Evolutionary conservation across 2,329 filamentous ascomycete species (phyloP).

Genomic region (Pyrenochaeta sp.): DNA sequence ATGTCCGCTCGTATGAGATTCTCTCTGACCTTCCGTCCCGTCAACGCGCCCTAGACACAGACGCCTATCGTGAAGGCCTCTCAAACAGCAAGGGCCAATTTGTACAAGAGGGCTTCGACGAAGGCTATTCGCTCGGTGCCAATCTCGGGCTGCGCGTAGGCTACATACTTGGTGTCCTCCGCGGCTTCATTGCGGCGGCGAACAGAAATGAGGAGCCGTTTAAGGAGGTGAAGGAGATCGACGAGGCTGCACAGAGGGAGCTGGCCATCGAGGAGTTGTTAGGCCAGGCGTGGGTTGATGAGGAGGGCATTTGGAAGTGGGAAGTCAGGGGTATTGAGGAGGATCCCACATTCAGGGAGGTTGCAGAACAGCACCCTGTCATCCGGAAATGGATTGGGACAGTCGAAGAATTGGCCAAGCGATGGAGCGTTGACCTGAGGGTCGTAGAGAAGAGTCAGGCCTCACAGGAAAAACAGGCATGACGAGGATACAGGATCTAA

Average conservation of each 20-base stretch:
- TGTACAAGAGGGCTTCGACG: constrained; percentile 90
- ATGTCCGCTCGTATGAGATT: constrained; percentile 50
- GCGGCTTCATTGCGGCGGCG: constrained; percentile 70
- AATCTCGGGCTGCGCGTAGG: constrained; percentile 79
- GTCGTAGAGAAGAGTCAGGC: constrained; percentile 48
- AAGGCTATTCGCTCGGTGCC: constrained; percentile 85
- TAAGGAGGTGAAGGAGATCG: constrained; percentile 40
- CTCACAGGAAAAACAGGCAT: constrained; percentile 43
- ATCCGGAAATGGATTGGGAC: constrained; percentile 67
- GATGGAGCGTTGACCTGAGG: constrained; percentile 51
- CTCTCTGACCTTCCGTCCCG: constrained; percentile 78
- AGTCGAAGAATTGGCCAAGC: constrained; percentile 53
- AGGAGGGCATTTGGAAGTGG: constrained; percentile 77
- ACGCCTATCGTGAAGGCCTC: constrained; percentile 91
- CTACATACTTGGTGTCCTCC: constrained; percentile 77
- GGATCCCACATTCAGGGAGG: constrained; percentile 47
- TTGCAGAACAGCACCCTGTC: constrained; percentile 74
- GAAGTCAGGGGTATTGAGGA: constrained; percentile 54
- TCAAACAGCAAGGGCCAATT: constrained; percentile 75
- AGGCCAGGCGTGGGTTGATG: constrained; percentile 69
- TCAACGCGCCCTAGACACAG: constrained; percentile 78
- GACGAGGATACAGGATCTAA: constrained; percentile 5
- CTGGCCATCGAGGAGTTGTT: constrained; percentile 71
- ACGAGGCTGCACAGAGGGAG: constrained; percentile 62
- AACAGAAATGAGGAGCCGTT: constrained; percentile 31